phyloP scores from a whole-genome alignment of 208 protist genomes.

The Crithidia mellificae region DNA sequence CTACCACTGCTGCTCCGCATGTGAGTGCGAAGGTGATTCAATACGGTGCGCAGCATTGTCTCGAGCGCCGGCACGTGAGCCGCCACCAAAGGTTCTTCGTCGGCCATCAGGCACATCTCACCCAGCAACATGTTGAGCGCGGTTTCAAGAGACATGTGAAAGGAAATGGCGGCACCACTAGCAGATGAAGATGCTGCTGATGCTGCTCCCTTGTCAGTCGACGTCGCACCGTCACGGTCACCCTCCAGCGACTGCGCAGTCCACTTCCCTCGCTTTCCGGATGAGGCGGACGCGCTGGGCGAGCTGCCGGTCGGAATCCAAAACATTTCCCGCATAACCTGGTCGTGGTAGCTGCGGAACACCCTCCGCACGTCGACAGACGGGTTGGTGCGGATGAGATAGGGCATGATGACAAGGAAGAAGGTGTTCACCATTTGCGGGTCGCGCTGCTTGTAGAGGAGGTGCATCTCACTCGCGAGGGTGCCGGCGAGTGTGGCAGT shows the following conservation, averaged over 20 bases:
- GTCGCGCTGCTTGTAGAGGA: constrained; percentile 47
- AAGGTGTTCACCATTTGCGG: constrained; percentile 24
- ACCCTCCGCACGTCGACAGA: constrained; percentile 4
- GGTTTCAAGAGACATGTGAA: constrained; percentile 9
- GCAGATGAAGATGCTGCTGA: background rate
- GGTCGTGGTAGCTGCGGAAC: constrained; percentile 12
- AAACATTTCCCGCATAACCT: constrained; percentile 19
- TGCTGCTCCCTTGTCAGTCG: background rate
- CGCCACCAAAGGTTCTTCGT: constrained; percentile 7
- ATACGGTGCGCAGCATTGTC: constrained; percentile 22
- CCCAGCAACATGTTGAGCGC: constrained; percentile 17
- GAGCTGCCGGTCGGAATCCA: background rate
- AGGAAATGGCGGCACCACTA: constrained; percentile 1
- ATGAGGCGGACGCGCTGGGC: background rate
- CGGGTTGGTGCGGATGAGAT: background rate
- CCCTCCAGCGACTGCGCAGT: background rate
- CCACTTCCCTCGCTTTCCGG: constrained; percentile 18
- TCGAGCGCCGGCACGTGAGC: constrained; percentile 22
- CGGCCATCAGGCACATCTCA: constrained; percentile 17
- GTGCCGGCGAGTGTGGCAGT: constrained; percentile 25
- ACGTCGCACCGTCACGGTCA: too few species aligned
- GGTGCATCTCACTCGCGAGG: constrained; percentile 40
- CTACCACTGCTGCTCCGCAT: too few species aligned
- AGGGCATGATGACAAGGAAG: constrained; percentile 11
- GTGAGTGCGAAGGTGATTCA: constrained; percentile 11